Conservation (phyloP, 495 filamentous ascomycete genomes). For the Neurospora sp. region DNA sequence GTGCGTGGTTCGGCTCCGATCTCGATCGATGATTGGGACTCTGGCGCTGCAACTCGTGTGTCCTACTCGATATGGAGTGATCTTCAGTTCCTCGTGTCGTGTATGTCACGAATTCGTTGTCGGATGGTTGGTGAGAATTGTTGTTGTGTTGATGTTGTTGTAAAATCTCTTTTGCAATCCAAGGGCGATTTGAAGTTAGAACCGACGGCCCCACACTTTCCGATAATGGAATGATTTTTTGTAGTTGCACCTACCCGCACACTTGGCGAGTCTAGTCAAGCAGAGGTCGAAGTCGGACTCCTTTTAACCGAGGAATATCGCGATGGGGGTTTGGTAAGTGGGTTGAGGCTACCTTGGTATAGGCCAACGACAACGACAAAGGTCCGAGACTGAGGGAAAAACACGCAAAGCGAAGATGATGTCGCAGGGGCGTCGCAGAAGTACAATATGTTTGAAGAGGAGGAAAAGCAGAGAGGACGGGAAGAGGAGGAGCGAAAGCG, state of each 20-base stretch:
- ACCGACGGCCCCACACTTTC: neutral
- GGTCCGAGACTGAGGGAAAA: neutral
- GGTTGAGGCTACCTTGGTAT: neutral
- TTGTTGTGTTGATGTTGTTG: neutral
- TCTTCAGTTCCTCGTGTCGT: neutral
- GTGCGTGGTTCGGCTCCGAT: neutral
- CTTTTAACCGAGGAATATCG: neutral
- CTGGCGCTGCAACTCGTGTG: neutral
- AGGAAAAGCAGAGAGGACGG: slow-evolving; percentile 10
- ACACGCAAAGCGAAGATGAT: neutral
- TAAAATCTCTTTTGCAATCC: neutral
- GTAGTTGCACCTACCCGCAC: neutral
- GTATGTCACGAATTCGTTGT: neutral
- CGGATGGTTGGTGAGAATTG: neutral
- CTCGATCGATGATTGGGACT: neutral
- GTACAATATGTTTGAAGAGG: slow-evolving; percentile 1
- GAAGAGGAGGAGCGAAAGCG: slow-evolving; percentile 1
- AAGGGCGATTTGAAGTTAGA: neutral
- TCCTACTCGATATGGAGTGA: neutral
- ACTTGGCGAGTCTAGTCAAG: neutral
- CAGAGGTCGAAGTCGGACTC: neutral
- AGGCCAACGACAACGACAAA: neutral
- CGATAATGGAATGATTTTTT: neutral
- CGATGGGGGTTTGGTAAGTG: neutral
- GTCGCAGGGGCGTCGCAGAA: neutral